Base-by-base conservation (phyloP, 1,284 basidiomycete genomes). In the Malassezia caprae region DNA sequence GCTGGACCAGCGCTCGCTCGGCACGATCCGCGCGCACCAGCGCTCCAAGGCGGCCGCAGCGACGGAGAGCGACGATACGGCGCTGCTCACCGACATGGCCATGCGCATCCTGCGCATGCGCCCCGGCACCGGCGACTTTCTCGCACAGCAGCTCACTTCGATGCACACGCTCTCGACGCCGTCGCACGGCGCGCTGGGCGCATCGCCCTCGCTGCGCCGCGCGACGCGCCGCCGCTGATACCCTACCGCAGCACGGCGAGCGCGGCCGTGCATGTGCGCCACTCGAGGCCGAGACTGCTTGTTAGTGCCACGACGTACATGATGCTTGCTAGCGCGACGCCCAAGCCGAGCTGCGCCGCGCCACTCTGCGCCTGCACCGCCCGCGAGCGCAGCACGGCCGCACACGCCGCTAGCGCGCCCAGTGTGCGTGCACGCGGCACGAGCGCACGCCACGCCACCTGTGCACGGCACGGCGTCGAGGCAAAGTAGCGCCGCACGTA, bases 21-120 rank as follows among this genome's bases (percentile, higher is more conserved):
- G 93, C 8, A 99, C 94, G 4, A 98, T 99, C 76, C 85, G 85
- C 75, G 85, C 93, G 69, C 82, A 89, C 59, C 98, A 96, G 80
- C 84, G 83, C 72, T 88, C 90, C 77, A 96, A 93, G 80, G 81
- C 83, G 67, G 26, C 27, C 4, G 41, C 41, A 7, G 44, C 21
- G 11, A 28, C 34, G 15, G 15, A 15, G 15, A 81, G 88, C 39
- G 69, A 67, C 32, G 68, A 67, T 39, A 43, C 51, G 27, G 55
- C 62, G 8, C 44, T 58, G 11, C 54, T 56, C 4, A 59, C 63
- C 17, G 63, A 68, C 43, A 68, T 68, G 65, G 66, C 66, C 17
- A 68, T 69, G 67, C 62, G 62, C 53, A 54, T 69, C 44, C 44
- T 69, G 23, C 56, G 67, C 27, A 67, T 67, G 65, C 58, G 67